Conservation (phyloP, 2,329 filamentous ascomycete species). For the Pyrenochaeta sp. region DNA sequence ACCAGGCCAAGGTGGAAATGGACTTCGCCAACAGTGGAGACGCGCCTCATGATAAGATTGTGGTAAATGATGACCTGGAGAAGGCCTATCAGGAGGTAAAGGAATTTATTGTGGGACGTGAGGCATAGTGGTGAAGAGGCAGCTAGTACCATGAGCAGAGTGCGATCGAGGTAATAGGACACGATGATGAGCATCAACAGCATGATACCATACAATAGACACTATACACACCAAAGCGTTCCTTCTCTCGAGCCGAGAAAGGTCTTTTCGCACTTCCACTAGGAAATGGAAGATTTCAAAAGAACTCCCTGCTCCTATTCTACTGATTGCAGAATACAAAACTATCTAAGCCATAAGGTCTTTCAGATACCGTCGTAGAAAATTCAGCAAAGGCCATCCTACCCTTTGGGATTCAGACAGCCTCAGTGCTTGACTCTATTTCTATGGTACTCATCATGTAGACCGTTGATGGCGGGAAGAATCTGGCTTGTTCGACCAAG, state of each 20-base stretch:
- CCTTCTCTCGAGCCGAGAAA: too few species aligned
- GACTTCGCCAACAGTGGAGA: conserved; percentile 48
- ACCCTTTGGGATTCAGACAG: conserved; percentile 55
- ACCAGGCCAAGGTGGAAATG: conserved; percentile 56
- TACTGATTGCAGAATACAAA: conserved; percentile 11
- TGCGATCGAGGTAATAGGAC: neutral
- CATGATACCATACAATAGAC: conserved; percentile 19
- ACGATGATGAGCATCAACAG: conserved; percentile 1
- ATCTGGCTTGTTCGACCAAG: conserved; percentile 75
- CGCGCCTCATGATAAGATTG: conserved; percentile 60
- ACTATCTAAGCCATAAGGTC: conserved; percentile 45
- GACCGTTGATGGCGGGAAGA: conserved; percentile 56
- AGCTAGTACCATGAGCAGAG: too few species aligned
- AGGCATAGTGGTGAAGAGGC: conserved; percentile 34
- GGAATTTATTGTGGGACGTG: conserved; percentile 56
- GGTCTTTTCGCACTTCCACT: too few species aligned
- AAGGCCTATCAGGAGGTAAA: conserved; percentile 59
- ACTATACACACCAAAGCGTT: too few species aligned
- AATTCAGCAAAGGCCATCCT: conserved; percentile 51
- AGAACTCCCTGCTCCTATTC: too few species aligned
- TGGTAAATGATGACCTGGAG: conserved; percentile 62
- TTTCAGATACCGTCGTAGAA: conserved; percentile 58
- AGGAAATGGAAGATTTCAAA: too few species aligned
- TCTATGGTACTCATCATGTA: conserved; percentile 85
- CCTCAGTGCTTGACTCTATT: conserved; percentile 99